Evolutionary conservation across 176 grass and related monocot genomes (phyloP).

Genomic region (Lolium rigidum): DNA sequence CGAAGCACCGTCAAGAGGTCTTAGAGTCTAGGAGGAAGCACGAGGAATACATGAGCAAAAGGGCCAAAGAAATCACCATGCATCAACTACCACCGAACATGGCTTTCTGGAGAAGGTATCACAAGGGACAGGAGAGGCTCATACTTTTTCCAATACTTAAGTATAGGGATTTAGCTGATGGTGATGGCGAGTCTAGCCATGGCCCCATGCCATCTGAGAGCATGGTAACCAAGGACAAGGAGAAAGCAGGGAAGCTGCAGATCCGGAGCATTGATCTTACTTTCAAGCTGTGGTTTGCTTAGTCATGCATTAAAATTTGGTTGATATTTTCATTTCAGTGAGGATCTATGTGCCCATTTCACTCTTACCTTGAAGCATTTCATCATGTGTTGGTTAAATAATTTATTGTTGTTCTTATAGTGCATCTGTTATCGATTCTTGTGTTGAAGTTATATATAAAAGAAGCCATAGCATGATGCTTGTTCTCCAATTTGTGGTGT

Average conservation of each 20-base stretch:
- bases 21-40: background rate
- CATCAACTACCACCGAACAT: background rate
- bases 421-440: background rate
- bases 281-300: slow-evolving; percentile 22
- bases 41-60: background rate
- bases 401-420: background rate
- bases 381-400: background rate
- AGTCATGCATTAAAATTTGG: no score
- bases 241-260: background rate
- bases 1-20: background rate
- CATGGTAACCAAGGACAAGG: background rate
- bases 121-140: background rate
- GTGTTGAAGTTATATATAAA: background rate
- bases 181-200: background rate
- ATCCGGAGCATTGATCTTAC: slow-evolving; percentile 13
- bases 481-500: background rate
- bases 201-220: background rate
- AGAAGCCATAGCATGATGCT: background rate
- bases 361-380: background rate
- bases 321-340: background rate
- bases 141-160: background rate
- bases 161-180: background rate
- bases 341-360: background rate
- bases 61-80: background rate
- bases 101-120: slow-evolving; percentile 21